Conservation (phyloP, 495 filamentous ascomycete species). For the Diplogelasinospora grovesii region DNA sequence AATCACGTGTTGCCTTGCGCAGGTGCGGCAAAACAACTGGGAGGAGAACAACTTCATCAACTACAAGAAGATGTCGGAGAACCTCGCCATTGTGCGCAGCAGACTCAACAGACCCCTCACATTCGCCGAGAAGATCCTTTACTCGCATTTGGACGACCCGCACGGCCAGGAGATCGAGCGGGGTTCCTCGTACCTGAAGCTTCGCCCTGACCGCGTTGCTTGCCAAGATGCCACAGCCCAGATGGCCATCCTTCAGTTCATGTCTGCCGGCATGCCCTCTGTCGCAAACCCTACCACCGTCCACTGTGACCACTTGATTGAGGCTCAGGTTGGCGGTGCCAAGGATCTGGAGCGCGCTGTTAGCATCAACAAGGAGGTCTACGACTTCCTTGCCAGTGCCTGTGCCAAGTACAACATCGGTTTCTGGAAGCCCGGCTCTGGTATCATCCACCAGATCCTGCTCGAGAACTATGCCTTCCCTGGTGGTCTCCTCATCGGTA, state of each 20-base stretch:
- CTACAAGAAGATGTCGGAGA: slow-evolving; percentile 95
- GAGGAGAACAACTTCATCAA: slow-evolving; percentile 53
- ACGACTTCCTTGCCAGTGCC: slow-evolving; percentile 90
- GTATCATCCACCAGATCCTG: slow-evolving; percentile 99
- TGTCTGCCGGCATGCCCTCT: slow-evolving; percentile 92
- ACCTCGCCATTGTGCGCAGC: slow-evolving; percentile 79
- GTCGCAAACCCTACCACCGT: slow-evolving; percentile 95
- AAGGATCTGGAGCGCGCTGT: slow-evolving; percentile 92
- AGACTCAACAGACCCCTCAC: slow-evolving; percentile 90
- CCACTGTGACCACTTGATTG: slow-evolving; percentile 99
- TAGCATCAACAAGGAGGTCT: slow-evolving; percentile 98
- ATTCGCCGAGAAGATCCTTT: slow-evolving; percentile 96
- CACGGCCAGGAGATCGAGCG: slow-evolving; percentile 94
- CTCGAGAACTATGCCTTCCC: slow-evolving; percentile 98
- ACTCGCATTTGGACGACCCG: slow-evolving; percentile 97
- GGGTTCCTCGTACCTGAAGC: slow-evolving; percentile 88
- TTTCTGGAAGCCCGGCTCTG: slow-evolving; percentile 98
- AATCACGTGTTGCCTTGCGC: slow-evolving; percentile 15
- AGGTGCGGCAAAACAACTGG: slow-evolving; percentile 52
- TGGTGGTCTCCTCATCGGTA: slow-evolving; percentile 95
- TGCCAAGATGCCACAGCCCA: slow-evolving; percentile 99
- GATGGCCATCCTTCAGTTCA: slow-evolving; percentile 99
- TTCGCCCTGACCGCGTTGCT: slow-evolving; percentile 95
- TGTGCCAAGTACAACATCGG: slow-evolving; percentile 99
- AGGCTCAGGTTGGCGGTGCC: slow-evolving; percentile 87